These are phyloP conservation scores for Mycena rosella DNA, from an alignment of 768 basidiomycete species.

Conservation along the genomic window DNA sequence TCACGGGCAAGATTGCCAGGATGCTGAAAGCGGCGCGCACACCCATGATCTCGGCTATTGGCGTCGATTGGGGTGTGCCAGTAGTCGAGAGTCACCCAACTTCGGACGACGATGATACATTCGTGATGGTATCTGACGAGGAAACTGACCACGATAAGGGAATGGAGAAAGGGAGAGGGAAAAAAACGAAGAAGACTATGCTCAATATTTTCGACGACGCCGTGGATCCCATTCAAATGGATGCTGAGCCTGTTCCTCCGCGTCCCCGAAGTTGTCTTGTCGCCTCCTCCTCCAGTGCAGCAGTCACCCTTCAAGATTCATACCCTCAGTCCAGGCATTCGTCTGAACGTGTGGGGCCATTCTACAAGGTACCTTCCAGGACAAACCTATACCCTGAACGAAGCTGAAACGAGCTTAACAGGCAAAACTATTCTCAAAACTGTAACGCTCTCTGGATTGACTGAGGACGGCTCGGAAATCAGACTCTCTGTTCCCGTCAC, in stretches of 20 bases:
- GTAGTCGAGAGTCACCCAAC: neutral
- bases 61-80: constrained; percentile 52
- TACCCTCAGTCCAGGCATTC: constrained; percentile 25
- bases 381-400: too few relatives aligned
- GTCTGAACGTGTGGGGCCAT: constrained; percentile 32
- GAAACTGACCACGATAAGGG: neutral
- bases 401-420: neutral
- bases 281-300: constrained; percentile 26
- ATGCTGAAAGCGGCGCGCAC: constrained; percentile 57
- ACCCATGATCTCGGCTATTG: constrained; percentile 49
- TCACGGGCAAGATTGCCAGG: constrained; percentile 54
- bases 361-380: constrained; percentile 27
- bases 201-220: constrained; percentile 31
- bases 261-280: constrained; percentile 13
- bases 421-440: constrained; percentile 27
- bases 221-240: constrained; percentile 11
- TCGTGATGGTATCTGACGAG: constrained; percentile 17
- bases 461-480: constrained; percentile 26
- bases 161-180: neutral
- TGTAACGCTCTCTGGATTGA: constrained; percentile 25
- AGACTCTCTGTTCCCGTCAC: constrained; percentile 29
- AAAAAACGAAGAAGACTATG: neutral
- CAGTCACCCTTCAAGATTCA: constrained; percentile 35
- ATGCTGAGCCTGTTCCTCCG: constrained; percentile 16
- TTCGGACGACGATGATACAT: constrained; percentile 19